These are phyloP conservation scores for Podospora anserina DNA, from an alignment of 495 filamentous ascomycete genomes.

Conservation along the genomic window DNA sequence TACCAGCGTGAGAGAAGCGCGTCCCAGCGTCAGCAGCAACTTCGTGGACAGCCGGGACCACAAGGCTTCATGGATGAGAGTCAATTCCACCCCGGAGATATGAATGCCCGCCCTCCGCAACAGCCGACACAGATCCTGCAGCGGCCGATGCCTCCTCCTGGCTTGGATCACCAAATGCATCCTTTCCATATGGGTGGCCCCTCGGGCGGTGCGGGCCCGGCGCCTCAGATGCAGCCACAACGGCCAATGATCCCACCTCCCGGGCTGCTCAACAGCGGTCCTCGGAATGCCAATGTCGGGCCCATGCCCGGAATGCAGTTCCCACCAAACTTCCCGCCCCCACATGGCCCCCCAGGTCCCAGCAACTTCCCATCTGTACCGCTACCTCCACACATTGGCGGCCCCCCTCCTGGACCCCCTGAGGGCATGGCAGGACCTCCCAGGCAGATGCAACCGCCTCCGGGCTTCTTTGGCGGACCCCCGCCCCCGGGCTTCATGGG, in stretches of 20 bases:
- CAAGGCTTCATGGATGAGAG: constrained; percentile 44
- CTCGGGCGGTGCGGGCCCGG: constrained; percentile 12
- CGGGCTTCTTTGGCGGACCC: constrained; percentile 47
- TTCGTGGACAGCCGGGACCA: constrained; percentile 29
- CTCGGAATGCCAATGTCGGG: constrained; percentile 31
- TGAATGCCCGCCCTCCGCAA: constrained; percentile 34
- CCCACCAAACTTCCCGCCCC: constrained; percentile 48
- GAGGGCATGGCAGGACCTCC: constrained; percentile 42
- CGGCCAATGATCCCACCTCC: constrained; percentile 54
- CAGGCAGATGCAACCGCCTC: constrained; percentile 45
- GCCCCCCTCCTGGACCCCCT: constrained; percentile 36
- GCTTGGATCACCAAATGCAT: constrained; percentile 49
- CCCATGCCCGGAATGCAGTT: constrained; percentile 45
- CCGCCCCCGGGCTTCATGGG: constrained; percentile 44
- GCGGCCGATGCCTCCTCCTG: constrained; percentile 51
- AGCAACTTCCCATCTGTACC: constrained; percentile 20
- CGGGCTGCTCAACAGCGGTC: constrained; percentile 44
- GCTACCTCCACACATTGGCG: constrained; percentile 21
- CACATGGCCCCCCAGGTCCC: constrained; percentile 15
- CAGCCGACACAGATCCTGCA: constrained; percentile 55
- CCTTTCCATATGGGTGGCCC: constrained; percentile 41
- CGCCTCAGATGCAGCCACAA: constrained; percentile 39
- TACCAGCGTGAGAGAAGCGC: constrained; percentile 38
- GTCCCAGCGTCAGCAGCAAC: constrained; percentile 30
- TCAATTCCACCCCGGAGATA: constrained; percentile 41